Base-by-base conservation (phyloP, 1,139 yeast species). In the Protomyces inouyei region DNA sequence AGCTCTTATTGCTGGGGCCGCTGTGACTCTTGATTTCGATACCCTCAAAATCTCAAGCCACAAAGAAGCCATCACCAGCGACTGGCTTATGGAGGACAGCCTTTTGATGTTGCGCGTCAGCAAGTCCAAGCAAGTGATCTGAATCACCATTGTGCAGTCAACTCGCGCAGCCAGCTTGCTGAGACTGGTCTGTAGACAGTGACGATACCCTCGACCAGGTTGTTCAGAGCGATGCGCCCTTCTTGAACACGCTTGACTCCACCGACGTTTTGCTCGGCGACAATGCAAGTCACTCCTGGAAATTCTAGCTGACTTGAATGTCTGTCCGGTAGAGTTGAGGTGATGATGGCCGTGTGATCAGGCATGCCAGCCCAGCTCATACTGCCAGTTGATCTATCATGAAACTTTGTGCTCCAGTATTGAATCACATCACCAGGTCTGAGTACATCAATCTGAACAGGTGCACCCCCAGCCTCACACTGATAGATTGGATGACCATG, bases 31-130 rank as follows among this genome's bases (percentile, higher is more conserved):
- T 68, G 97, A 97, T 0, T 76, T 80, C 43, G 81, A 83, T 43
- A 77, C 89, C 67, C 76, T 78, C n/a, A 85, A 86, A 68, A 76
- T 82, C 8, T 74, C 72, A 23, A 84, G 82, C 51, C 80, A 81
- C 6, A 83, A 81, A 61, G 85, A 81, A 67, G 76, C 83, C 1
- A 74, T 82, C 59, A 77, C 83, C 48, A 81, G 79, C 40, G 76
- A 75, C 28, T 83, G 82, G 68, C 74, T 87, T 67, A 77, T 87
- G 25, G 93, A 85, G 52, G 84, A 77, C 9, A 80, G 79, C 66
- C 76, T 91, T 61, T 74, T 92, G 69, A 76, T 92, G 55, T 73
- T 91, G 9, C 81, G 96, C 69, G 75, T 85, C 3, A 98, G 98
- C 2, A 93, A 92, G 59, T 66, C 73, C 10, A 72, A 72, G 37